Conservation (phyloP, 257 asterid species). For the Plantago elongata region DNA sequence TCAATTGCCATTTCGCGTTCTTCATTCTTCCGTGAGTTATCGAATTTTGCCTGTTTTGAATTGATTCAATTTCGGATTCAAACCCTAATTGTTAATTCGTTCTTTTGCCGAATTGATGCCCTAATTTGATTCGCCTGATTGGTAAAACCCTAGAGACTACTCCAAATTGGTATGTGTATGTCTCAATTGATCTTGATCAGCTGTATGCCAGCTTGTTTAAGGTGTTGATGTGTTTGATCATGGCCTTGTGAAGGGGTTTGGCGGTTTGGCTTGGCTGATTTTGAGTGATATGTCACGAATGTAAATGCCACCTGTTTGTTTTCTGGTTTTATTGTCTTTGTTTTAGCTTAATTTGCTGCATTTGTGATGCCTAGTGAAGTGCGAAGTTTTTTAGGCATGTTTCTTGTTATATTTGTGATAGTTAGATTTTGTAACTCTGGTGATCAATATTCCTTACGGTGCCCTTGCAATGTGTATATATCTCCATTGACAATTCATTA, state of each 20-base stretch:
- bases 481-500: too few species aligned
- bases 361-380: not conserved
- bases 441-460: not conserved
- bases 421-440: not conserved
- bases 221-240: slow-evolving; percentile 25
- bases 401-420: not conserved
- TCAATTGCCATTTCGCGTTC: not conserved
- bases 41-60: not conserved
- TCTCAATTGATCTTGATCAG: slow-evolving; percentile 12
- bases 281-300: not conserved
- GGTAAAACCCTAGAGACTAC: slow-evolving; percentile 34
- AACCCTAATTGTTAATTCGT: slow-evolving; percentile 20
- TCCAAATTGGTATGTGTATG: not conserved
- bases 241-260: not conserved
- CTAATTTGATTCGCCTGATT: slow-evolving; percentile 33
- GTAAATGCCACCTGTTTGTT: too few species aligned
- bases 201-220: slow-evolving; percentile 5
- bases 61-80: slow-evolving; percentile 15
- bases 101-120: slow-evolving; percentile 15
- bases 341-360: not conserved
- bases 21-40: slow-evolving; percentile 17
- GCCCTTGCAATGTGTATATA: too few species aligned
- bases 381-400: not conserved
- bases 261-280: not conserved
- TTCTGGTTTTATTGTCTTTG: not conserved